Evolutionary conservation across 2,329 filamentous ascomycete genomes (phyloP).

Genomic region (Mycogone perniciosa): DNA sequence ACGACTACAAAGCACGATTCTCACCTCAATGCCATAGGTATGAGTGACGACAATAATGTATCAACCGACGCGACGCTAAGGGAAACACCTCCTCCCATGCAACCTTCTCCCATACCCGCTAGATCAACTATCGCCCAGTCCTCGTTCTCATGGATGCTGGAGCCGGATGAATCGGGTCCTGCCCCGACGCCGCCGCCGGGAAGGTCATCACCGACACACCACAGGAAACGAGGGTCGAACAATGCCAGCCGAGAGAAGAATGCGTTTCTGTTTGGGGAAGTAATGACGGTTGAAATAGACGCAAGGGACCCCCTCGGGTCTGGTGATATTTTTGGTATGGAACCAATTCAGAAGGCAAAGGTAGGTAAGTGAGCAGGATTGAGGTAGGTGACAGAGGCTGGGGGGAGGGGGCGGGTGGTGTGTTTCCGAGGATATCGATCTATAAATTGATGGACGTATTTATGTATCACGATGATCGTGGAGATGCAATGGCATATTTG

Average conservation of each 20-base stretch:
- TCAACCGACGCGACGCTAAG: neutral
- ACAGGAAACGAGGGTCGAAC: slow-evolving; percentile 37
- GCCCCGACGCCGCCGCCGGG: slow-evolving; percentile 18
- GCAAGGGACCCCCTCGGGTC: slow-evolving; percentile 31
- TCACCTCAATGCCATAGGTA: too few species aligned
- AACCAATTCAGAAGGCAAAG: slow-evolving; percentile 36
- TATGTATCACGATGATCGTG: too few species aligned
- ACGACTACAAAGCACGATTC: too few species aligned
- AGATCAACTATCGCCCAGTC: slow-evolving; percentile 65
- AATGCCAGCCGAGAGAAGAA: slow-evolving; percentile 48
- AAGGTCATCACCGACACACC: slow-evolving; percentile 27
- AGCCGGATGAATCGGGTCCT: slow-evolving; percentile 39
- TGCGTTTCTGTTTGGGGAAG: slow-evolving; percentile 55
- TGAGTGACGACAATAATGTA: too few species aligned
- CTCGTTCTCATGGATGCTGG: slow-evolving; percentile 75
- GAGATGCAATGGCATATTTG: too few species aligned
- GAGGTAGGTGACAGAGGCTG: neutral
- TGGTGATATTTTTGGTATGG: slow-evolving; percentile 51
- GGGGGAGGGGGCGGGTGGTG: neutral
- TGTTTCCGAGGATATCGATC: too few species aligned
- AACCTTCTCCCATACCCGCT: slow-evolving; percentile 44
- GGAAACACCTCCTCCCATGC: slow-evolving; percentile 11
- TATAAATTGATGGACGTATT: too few species aligned
- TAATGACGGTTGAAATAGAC: slow-evolving; percentile 28
- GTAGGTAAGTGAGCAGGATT: neutral